Evolutionary conservation across 768 basidiomycete species (phyloP), one percentile per base, ranked within the genome.

Genomic region (Psilocybe tampanensis): DNA sequence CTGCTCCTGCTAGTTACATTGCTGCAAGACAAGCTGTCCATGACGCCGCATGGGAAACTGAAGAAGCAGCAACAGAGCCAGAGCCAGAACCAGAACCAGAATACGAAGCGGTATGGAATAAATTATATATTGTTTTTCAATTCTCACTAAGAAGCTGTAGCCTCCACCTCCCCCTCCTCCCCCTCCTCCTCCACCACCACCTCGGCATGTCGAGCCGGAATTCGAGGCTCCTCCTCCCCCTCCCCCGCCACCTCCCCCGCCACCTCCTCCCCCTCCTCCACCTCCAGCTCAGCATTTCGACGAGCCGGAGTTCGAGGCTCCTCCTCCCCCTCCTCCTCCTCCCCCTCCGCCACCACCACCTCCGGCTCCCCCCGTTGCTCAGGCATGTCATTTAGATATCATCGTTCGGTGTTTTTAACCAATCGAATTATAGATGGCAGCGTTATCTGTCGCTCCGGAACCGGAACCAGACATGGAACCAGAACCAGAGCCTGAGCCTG

Each of bases 261-360:
- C 74, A 3, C 65, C 70, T 0, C 65, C 65, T 0, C 67, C 79
- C 0, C 80, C 78, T 1, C 72, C 76, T 12, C 36, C 55, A 1
- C 47, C 76, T 3, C 72, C 77, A 0, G 74, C 79, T 0, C 75
- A 73, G 3, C 71, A 70, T 1, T 33, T 52, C 32, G 53, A 44
- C 23, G 29, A 5, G 34, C 58, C 71, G 8, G 68, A 74, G 42
- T 65, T 66, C 7, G 74, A 71, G 17, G 66, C 72, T 6, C 73
- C 80, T 0, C 77, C 78, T 0, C 79, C 76, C 0, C 76, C 78
- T 0, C 79, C 80, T 0, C 70, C 70, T 0, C 70, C 72, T 0
- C 80, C 82, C 0, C 79, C 60, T 0, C 80, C 83, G 0, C 81
- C 82, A 0, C 79, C 82, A 0, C 80, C 83, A 0, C 80, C 80